Evolutionary conservation across 2,329 filamentous ascomycete species (phyloP).

Genomic region (Fusarium miscanthi): DNA sequence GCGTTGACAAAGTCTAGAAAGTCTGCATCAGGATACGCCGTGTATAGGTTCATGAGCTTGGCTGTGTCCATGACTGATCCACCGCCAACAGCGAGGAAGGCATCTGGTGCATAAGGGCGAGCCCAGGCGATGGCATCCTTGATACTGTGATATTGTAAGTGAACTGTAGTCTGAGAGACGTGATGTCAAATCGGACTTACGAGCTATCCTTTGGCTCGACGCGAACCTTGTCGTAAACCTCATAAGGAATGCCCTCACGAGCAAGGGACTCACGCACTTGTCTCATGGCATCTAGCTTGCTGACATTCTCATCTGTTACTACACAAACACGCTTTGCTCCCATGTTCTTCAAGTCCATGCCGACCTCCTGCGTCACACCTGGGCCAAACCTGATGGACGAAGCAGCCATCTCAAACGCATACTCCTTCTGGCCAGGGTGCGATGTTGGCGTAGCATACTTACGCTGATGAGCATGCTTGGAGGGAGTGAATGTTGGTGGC

Average conservation of each 20-base stretch:
- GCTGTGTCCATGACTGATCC: constrained; percentile 98
- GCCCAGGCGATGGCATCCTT: constrained; percentile 89
- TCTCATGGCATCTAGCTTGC: constrained; percentile 87
- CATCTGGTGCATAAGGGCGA: constrained; percentile 83
- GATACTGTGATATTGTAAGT: constrained; percentile 64
- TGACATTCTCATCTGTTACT: constrained; percentile 87
- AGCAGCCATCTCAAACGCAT: constrained; percentile 98
- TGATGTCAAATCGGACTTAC: constrained; percentile 58
- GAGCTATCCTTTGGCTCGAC: constrained; percentile 96
- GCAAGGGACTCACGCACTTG: constrained; percentile 85
- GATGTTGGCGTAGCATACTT: constrained; percentile 78
- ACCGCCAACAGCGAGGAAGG: constrained; percentile 88
- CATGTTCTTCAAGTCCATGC: constrained; percentile 97
- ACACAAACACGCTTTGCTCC: constrained; percentile 88
- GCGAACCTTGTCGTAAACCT: constrained; percentile 82
- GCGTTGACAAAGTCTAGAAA: constrained; percentile 99
- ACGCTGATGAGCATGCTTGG: constrained; percentile 53
- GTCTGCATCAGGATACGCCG: constrained; percentile 87
- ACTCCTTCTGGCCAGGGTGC: constrained; percentile 80
- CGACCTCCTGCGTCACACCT: constrained; percentile 93
- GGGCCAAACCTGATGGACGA: constrained; percentile 94
- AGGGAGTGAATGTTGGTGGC: constrained; percentile 66
- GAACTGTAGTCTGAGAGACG: neutral
- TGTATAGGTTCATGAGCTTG: constrained; percentile 98
- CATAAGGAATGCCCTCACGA: constrained; percentile 81